Evolutionary conservation across 306 rosid species (phyloP).

Genomic region (Trichosanthes truncata): DNA sequence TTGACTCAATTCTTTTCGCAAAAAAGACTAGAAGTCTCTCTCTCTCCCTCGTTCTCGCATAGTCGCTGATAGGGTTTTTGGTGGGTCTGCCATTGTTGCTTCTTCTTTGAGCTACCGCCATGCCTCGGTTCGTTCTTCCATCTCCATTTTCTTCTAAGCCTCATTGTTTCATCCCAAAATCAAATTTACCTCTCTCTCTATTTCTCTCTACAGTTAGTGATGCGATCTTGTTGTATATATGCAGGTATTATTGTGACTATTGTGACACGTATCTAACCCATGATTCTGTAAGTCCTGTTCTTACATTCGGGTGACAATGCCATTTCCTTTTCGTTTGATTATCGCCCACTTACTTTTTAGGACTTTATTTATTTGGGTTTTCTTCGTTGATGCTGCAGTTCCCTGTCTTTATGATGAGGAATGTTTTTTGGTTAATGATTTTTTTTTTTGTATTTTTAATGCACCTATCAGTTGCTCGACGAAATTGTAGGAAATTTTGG

Average conservation of each 20-base stretch:
- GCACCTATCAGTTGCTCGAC: neutral
- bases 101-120: neutral
- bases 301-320: neutral
- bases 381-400: neutral
- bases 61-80: constrained; percentile 11
- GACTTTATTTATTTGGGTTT: neutral
- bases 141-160: neutral
- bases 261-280: constrained; percentile 85
- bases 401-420: neutral
- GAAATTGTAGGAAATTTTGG: neutral
- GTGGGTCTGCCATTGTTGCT: constrained; percentile 9
- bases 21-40: neutral
- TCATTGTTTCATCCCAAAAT: neutral
- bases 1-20: neutral
- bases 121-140: constrained; percentile 12
- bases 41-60: neutral
- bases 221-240: neutral
- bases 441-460: neutral
- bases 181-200: neutral
- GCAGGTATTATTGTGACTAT: constrained; percentile 78
- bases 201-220: neutral
- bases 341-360: neutral
- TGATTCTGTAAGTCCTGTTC: constrained; percentile 48
- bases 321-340: neutral
- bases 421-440: neutral